Evolutionary conservation across 371 early-diverging fungal genomes (phyloP).

Genomic region (Apophysomyces ossiformis): DNA sequence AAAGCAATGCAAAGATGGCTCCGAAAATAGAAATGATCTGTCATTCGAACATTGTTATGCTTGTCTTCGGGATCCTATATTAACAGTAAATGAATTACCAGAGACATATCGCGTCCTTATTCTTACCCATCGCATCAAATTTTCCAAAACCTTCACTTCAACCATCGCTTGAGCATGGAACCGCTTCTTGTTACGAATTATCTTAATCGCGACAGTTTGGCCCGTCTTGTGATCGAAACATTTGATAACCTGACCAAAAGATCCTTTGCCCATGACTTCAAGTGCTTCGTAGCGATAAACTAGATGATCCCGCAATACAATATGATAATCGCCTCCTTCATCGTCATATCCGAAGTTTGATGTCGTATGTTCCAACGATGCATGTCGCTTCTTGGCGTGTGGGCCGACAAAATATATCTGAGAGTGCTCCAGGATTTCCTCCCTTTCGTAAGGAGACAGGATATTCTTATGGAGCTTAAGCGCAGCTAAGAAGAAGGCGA

Average conservation of each 20-base stretch:
- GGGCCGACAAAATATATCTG: slow-evolving; percentile 88
- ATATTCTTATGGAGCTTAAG: slow-evolving; percentile 63
- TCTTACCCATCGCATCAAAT: slow-evolving; percentile 52
- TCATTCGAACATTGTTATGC: slow-evolving; percentile 84
- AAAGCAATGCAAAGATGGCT: slow-evolving; percentile 95
- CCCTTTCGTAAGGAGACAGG: slow-evolving; percentile 80
- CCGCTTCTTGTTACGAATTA: slow-evolving; percentile 86
- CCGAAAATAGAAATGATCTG: slow-evolving; percentile 91
- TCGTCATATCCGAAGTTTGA: slow-evolving; percentile 85
- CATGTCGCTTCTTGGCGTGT: slow-evolving; percentile 61
- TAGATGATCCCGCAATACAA: slow-evolving; percentile 78
- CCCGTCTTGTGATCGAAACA: slow-evolving; percentile 82
- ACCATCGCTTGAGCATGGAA: slow-evolving; percentile 89
- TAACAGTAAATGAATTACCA: no score
- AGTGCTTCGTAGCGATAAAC: slow-evolving; percentile 85
- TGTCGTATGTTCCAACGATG: slow-evolving; percentile 46
- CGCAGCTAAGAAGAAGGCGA: slow-evolving; percentile 31
- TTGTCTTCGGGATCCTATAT: slow-evolving; percentile 80
- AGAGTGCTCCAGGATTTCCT: slow-evolving; percentile 80
- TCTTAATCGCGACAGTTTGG: slow-evolving; percentile 81
- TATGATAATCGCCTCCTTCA: slow-evolving; percentile 81
- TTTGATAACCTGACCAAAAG: slow-evolving; percentile 91
- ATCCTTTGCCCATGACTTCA: slow-evolving; percentile 85
- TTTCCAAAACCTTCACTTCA: slow-evolving; percentile 83
- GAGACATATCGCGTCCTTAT: background rate